Conservation (phyloP, 2,329 filamentous ascomycete species). For the Aspergillus tubingensis region DNA sequence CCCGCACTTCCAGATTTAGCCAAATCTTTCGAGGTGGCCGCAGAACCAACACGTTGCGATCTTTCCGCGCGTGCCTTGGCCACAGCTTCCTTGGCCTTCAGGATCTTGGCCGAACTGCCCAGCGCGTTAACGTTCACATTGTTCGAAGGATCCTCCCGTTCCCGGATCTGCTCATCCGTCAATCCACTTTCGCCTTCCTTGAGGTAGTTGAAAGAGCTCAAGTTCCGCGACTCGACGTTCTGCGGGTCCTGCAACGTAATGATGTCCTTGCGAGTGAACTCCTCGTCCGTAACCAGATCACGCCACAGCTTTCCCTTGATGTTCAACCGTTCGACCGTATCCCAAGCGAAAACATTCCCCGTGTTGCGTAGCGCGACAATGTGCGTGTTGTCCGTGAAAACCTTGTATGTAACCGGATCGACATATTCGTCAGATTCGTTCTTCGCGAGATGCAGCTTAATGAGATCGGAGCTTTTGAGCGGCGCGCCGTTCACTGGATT, state of each 20-base stretch:
- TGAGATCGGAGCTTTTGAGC: slow-evolving; percentile 77
- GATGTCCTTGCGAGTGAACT: slow-evolving; percentile 87
- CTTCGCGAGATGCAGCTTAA: slow-evolving; percentile 87
- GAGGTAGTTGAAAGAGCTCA: slow-evolving; percentile 86
- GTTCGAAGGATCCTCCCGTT: slow-evolving; percentile 58
- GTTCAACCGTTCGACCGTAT: slow-evolving; percentile 92
- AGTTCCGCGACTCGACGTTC: slow-evolving; percentile 77
- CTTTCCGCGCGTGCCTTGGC: slow-evolving; percentile 81
- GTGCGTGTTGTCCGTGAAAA: slow-evolving; percentile 97
- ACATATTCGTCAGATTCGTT: slow-evolving; percentile 91
- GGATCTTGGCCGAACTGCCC: slow-evolving; percentile 77
- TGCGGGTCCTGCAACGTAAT: slow-evolving; percentile 96
- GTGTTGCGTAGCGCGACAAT: slow-evolving; percentile 84
- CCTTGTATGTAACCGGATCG: slow-evolving; percentile 95
- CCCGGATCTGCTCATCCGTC: slow-evolving; percentile 69
- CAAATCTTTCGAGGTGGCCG: slow-evolving; percentile 32
- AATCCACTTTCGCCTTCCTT: slow-evolving; percentile 74
- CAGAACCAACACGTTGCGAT: slow-evolving; percentile 60
- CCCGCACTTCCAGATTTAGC: slow-evolving; percentile 25
- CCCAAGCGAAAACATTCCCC: slow-evolving; percentile 95
- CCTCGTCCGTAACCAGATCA: slow-evolving; percentile 82
- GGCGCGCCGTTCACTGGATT: slow-evolving; percentile 85
- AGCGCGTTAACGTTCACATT: slow-evolving; percentile 78
- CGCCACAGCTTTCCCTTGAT: slow-evolving; percentile 96
- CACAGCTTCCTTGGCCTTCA: slow-evolving; percentile 91